Conservation (phyloP, 2,329 filamentous ascomycete species). For the Phialemonium atrogriseum region DNA sequence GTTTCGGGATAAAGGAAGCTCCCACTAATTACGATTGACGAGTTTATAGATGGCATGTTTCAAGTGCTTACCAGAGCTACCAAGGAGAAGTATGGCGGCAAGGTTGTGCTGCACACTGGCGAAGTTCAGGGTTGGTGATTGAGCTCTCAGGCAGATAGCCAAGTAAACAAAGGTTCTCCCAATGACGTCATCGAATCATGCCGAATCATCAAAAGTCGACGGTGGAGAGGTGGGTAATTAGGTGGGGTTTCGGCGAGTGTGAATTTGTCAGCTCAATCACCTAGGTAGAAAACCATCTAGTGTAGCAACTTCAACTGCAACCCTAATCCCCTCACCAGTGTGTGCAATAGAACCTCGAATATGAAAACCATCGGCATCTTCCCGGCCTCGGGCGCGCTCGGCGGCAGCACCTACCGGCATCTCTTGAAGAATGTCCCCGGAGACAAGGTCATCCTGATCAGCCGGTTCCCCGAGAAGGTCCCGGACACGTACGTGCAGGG, state of each 20-base stretch:
- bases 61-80: conserved; percentile 9
- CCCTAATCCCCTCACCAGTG: too few relatives aligned
- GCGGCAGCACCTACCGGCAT: conserved; percentile 39
- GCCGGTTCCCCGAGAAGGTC: conserved; percentile 32
- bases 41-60: conserved; percentile 10
- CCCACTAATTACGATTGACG: conserved; percentile 6
- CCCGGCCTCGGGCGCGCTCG: conserved; percentile 44
- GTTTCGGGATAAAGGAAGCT: conserved; percentile 7
- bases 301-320: too few relatives aligned
- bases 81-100: conserved; percentile 15
- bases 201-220: too few relatives aligned
- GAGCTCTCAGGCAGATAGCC: too few relatives aligned
- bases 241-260: too few relatives aligned
- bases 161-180: too few relatives aligned
- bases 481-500: conserved; percentile 27
- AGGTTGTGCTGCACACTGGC: conserved; percentile 12
- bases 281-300: too few relatives aligned
- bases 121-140: conserved; percentile 7
- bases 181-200: too few relatives aligned
- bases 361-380: conserved; percentile 36
- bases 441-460: conserved; percentile 37
- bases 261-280: too few relatives aligned
- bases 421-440: conserved; percentile 34
- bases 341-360: conserved; percentile 10
- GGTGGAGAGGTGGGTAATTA: too few relatives aligned